Base-by-base conservation (phyloP, 148 eudicot genomes). In the Vaccinium myrtillus region DNA sequence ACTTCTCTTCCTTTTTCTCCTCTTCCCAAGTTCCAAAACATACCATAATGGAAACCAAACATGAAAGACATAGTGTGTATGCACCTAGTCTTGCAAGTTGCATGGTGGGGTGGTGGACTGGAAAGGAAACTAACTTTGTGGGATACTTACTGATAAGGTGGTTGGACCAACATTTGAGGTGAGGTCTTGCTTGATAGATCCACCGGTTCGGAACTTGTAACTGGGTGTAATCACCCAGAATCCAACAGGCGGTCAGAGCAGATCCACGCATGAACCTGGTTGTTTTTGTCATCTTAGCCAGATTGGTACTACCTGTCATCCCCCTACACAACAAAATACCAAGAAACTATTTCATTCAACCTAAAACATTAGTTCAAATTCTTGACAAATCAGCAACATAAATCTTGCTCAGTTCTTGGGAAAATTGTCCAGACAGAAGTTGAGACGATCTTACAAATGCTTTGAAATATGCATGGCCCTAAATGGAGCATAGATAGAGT, bases 251-350 rank as follows among this genome's bases (percentile, higher is more conserved):
- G 87, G 32, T 88, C 73, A 1, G 82, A 49, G 65, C 91, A 85
- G n/a, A 92, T 89, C 96, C 96, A 93, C 54, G 93, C 96, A 65
- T 93, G 93, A 43, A 93, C 91, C 82, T 78, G 87, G 39, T 87
- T 91, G 84, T 91, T 93, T 83, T 91, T 92, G 86, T 88, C 83
- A 25, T 93, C 90, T n/a, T 39, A 23, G 21, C 94, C 86, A 55
- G 90, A 93, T 69, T 89, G 90, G 86, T 92, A 92, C 65, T 92
- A 92, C 65, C 92, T 93, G 81, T 93, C 94, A 75, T 93, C 94
- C 58, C 92, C 94, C 94, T 92, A 46, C n/a, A 83, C n/a, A 53
- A 82, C 82, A 65, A 36, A 36, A 36, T 36, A 36, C 39, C 39
- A 36, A 23, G 19, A 75, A 39, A 32, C 46, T 5, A 27, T 32